phyloP scores from a whole-genome alignment of 495 filamentous ascomycete genomes.

The Penicillium antarcticum region DNA sequence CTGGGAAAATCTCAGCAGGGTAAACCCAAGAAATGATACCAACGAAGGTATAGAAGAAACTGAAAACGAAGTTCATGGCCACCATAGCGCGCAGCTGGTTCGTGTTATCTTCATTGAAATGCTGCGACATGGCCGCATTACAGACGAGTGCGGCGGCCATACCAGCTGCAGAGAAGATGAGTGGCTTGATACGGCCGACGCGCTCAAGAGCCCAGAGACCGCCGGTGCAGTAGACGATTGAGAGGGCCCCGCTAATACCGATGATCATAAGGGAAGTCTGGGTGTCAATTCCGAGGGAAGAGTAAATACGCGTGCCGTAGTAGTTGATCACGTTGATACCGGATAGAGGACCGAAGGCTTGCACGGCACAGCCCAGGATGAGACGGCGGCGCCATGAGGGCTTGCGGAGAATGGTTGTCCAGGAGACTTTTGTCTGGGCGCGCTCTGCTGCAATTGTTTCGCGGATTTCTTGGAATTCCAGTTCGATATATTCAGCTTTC shows the following conservation, averaged over 20 bases:
- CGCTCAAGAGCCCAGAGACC: conserved; percentile 41
- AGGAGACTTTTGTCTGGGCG: conserved; percentile 23
- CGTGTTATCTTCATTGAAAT: conserved; percentile 18
- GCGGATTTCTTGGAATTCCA: conserved; percentile 27
- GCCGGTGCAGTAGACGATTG: conserved; percentile 29
- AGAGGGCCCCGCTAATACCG: conserved; percentile 42
- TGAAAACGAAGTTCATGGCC: conserved; percentile 49
- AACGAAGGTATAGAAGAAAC: conserved; percentile 46
- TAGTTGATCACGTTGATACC: conserved; percentile 57
- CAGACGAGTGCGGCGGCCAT: conserved; percentile 44
- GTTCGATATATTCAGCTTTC: conserved; percentile 16
- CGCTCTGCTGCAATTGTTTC: conserved; percentile 19
- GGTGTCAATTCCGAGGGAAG: conserved; percentile 45
- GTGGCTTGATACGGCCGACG: conserved; percentile 43
- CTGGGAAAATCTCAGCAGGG: conserved; percentile 55
- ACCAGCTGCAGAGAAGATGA: conserved; percentile 38
- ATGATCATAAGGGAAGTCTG: conserved; percentile 47
- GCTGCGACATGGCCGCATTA: conserved; percentile 33
- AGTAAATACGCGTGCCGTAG: conserved; percentile 54
- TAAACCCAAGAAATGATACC: conserved; percentile 54
- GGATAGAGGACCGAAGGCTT: conserved; percentile 50
- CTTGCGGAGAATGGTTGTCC: conserved; percentile 45
- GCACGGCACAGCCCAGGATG: conserved; percentile 49
- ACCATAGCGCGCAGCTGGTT: conserved; percentile 45
- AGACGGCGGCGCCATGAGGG: conserved; percentile 45